Percentiles rank a stretch among this genome's conserved stretches.
These are phyloP conservation scores for Vanilla planifolia DNA, from an alignment of 106 monocot species.

Conservation along the genomic window DNA sequence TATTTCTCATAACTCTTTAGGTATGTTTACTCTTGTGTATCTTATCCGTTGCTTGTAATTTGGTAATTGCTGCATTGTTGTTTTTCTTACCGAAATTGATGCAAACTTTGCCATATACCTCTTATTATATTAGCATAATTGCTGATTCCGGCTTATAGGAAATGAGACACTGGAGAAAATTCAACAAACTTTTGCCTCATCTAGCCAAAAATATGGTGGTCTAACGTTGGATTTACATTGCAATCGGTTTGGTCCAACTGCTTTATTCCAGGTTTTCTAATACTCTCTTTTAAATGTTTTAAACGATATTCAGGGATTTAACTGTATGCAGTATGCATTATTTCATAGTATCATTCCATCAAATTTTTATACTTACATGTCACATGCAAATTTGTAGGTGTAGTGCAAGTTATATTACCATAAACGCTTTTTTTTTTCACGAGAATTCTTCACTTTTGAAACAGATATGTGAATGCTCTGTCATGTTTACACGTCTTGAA, in stretches of 20 bases:
- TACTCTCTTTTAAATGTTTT: conserved; percentile 2
- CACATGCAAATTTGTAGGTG: not conserved
- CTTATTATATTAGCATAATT: not conserved
- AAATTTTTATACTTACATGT: conserved; percentile 3
- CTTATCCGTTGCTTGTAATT: not conserved
- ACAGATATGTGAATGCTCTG: conserved; percentile 93
- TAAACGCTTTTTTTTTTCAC: not conserved
- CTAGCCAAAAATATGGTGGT: conserved; percentile 88
- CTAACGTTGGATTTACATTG: conserved; percentile 89
- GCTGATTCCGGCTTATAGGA: conserved; percentile 25
- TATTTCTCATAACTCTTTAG: conserved; percentile 84
- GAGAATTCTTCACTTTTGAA: not conserved
- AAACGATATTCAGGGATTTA: not conserved
- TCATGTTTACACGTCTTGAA: conserved; percentile 74
- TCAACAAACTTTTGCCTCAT: conserved; percentile 62
- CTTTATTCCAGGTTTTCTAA: conserved; percentile 81
- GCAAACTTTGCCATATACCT: not conserved
- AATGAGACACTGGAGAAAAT: conserved; percentile 92
- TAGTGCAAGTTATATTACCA: not conserved
- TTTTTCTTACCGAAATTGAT: not conserved
- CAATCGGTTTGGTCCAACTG: conserved; percentile 88
- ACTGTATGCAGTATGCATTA: not conserved
- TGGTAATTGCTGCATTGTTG: not conserved
- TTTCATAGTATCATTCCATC: not conserved
- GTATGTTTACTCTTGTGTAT: conserved; percentile 22